phyloP scores from a whole-genome alignment of 2,329 filamentous ascomycete species.

The Aureobasidium sp. region DNA sequence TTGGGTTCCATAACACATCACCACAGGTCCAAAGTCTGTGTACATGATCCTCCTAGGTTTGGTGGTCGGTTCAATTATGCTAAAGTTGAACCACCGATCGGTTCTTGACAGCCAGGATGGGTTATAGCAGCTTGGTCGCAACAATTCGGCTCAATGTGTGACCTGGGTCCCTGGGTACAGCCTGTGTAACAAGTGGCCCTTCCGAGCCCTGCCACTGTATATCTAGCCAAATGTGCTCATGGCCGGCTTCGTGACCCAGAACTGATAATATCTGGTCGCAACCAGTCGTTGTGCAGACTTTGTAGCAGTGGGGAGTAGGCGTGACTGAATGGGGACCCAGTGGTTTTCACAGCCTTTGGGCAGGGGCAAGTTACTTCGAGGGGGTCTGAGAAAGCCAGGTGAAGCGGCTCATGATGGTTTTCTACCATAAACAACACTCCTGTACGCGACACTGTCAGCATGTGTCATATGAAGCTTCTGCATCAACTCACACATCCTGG shows the following conservation, averaged over 20 bases:
- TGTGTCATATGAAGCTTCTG: neutral
- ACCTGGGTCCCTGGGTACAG: neutral
- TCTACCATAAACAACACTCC: slow-evolving; percentile 15
- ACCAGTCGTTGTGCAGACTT: neutral
- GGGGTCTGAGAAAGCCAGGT: neutral
- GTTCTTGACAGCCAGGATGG: neutral
- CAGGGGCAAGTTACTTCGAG: neutral
- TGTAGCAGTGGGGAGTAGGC: neutral
- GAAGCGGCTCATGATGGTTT: slow-evolving; percentile 8
- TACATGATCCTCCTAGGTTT: neutral
- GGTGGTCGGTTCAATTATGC: neutral
- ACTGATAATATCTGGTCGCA: neutral
- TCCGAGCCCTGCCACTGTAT: neutral
- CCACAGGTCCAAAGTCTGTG: no score
- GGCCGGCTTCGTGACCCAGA: neutral
- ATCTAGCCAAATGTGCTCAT: neutral
- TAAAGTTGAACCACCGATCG: neutral
- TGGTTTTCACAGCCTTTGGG: neutral
- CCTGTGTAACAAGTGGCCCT: neutral
- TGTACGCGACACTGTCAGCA: neutral
- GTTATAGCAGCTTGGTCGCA: neutral
- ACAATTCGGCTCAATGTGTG: neutral
- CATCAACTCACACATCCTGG: slow-evolving; percentile 6
- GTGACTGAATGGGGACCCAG: neutral
- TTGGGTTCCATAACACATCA: neutral